Evolutionary conservation across 2,329 filamentous ascomycete species (phyloP), one percentile per base, ranked within the genome.

Genomic region (Camillea tinctor): DNA sequence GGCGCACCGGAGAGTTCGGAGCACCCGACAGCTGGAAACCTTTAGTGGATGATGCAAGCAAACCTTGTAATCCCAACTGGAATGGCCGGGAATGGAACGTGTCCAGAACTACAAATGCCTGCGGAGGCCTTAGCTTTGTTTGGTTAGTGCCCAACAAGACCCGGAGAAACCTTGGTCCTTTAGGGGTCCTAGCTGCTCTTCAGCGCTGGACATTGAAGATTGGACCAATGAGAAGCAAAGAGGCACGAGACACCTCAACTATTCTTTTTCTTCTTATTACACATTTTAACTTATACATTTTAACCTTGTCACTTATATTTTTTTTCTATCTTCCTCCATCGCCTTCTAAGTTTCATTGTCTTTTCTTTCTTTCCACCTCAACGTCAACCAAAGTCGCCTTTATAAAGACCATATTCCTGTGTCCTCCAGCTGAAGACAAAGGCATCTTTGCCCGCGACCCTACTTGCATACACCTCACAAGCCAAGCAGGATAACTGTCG

Each of bases 261-360:
- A 40, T n/a, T n/a, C n/a, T n/a, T n/a, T n/a, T n/a, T 13, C 40
- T 52, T 65, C 67, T 64, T 36, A 62, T 61, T n/a, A n/a, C n/a
- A n/a, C n/a, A n/a, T n/a, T n/a, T n/a, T n/a, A n/a, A n/a, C n/a
- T n/a, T n/a, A n/a, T n/a, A n/a, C n/a, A n/a, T n/a, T n/a, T n/a
- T n/a, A n/a, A n/a, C n/a, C n/a, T n/a, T n/a, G n/a, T n/a, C n/a
- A n/a, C n/a, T n/a, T n/a, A n/a, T n/a, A n/a, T n/a, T n/a, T n/a
- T 13, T 50, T 52, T 65, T 68, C 65, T 36, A 62, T 61, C 20
- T 8, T 58, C 54, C 58, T 69, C 66, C 60, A 65, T 68, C 53
- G 52, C 52, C 57, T 63, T 70, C 65, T 57, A 30, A 7, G 26
- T 30, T n/a, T 30, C 26, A 58, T 30, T 52, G 60, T 54, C n/a